These are phyloP conservation scores for Candida nemodendra DNA, from an alignment of 805 yeast species.

Conservation along the genomic window DNA sequence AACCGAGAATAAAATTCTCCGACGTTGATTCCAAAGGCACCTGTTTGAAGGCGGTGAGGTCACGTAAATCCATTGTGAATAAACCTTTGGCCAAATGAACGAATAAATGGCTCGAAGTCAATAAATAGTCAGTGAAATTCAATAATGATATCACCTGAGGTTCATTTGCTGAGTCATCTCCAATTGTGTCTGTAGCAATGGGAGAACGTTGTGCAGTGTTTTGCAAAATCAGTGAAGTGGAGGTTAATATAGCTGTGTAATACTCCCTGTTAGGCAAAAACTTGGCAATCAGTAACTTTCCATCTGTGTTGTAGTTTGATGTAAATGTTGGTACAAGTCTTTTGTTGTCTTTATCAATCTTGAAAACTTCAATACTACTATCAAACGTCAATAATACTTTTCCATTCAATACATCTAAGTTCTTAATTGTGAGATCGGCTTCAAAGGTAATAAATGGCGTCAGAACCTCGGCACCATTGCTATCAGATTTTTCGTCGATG, in stretches of 20 bases:
- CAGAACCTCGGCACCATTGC: conserved; percentile 3
- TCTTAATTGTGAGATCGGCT: conserved; percentile 12
- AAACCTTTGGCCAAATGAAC: conserved; percentile 20
- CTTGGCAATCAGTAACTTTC: conserved; percentile 17
- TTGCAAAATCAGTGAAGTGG: conserved; percentile 22
- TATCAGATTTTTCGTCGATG: conserved; percentile 1
- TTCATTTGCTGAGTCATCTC: background rate
- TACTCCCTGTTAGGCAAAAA: conserved; percentile 16
- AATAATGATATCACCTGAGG: conserved; percentile 18
- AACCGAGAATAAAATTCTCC: conserved; percentile 9
- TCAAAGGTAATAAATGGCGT: conserved; percentile 11
- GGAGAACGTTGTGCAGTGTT: conserved; percentile 7
- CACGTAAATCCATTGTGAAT: conserved; percentile 19
- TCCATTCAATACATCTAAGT: conserved; percentile 19
- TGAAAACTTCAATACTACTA: conserved; percentile 17
- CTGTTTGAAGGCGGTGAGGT: conserved; percentile 18
- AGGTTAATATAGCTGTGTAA: conserved; percentile 26
- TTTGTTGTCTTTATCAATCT: conserved; percentile 12
- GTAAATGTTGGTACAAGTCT: conserved; percentile 15
- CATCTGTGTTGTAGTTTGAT: conserved; percentile 16
- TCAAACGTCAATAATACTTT: conserved; percentile 19
- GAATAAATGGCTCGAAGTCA: conserved; percentile 22
- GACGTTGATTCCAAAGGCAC: conserved; percentile 12
- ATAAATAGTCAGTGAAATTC: conserved; percentile 17
- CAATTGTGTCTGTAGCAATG: conserved; percentile 2